A percentile compares a stretch with the other conserved stretches of the same genome.
phyloP scores from a whole-genome alignment of 2,329 filamentous ascomycete species.

The Lomentospora prolificans region DNA sequence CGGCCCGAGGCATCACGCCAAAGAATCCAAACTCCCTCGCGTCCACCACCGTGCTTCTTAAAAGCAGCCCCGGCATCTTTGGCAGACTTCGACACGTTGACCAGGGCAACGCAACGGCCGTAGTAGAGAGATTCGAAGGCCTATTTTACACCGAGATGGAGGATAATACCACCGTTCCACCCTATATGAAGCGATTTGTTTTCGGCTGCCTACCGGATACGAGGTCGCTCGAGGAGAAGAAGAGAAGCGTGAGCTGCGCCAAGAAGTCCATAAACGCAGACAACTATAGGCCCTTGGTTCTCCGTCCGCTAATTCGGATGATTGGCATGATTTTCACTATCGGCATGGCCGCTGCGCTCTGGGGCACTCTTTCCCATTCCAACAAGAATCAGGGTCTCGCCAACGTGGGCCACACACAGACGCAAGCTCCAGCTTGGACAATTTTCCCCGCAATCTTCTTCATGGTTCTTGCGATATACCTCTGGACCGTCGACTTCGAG shows the following conservation, averaged over 20 bases:
- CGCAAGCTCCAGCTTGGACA: slow-evolving; percentile 15
- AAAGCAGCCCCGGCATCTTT: slow-evolving; percentile 17
- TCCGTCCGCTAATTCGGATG: slow-evolving; percentile 11
- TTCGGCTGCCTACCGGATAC: slow-evolving; percentile 7
- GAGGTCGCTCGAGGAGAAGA: slow-evolving; percentile 9
- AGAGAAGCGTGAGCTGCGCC: neutral
- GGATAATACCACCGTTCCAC: neutral
- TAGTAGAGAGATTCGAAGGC: slow-evolving; percentile 16
- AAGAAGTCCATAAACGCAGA: slow-evolving; percentile 11
- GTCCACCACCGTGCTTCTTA: slow-evolving; percentile 17
- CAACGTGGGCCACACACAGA: neutral
- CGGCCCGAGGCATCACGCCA: slow-evolving; percentile 17
- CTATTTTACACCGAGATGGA: slow-evolving; percentile 19
- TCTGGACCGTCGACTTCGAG: slow-evolving; percentile 18
- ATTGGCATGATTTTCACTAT: slow-evolving; percentile 12
- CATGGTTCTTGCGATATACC: slow-evolving; percentile 13
- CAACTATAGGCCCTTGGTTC: slow-evolving; percentile 18
- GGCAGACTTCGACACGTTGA: slow-evolving; percentile 16
- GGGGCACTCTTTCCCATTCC: slow-evolving; percentile 15
- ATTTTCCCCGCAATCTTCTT: slow-evolving; percentile 18
- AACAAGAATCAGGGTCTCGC: slow-evolving; percentile 12
- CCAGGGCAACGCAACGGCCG: slow-evolving; percentile 14
- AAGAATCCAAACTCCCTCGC: slow-evolving; percentile 19
- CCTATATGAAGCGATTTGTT: neutral
- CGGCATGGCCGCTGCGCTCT: slow-evolving; percentile 15